Evolutionary conservation across 257 asterid species (phyloP).

Genomic region (Nicotiana otophora): DNA sequence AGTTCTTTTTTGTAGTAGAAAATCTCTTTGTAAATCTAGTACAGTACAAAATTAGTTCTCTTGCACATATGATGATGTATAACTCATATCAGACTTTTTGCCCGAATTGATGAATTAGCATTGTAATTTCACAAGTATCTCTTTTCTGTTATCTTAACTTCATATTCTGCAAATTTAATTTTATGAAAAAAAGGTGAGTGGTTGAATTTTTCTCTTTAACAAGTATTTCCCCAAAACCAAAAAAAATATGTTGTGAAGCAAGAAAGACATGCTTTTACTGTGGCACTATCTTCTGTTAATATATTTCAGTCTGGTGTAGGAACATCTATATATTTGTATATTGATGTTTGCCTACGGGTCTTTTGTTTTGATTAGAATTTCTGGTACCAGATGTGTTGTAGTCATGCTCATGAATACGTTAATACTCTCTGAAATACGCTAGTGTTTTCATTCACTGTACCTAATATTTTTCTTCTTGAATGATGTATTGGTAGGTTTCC

Average conservation of each 20-base stretch:
- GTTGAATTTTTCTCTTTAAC: background rate
- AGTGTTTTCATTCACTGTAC: background rate
- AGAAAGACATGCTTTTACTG: background rate
- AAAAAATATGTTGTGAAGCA: background rate
- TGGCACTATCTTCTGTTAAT: background rate
- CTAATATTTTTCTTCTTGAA: background rate
- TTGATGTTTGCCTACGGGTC: background rate
- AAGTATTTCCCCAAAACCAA: background rate
- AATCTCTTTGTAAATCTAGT: too few relatives aligned
- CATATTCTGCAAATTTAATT: background rate
- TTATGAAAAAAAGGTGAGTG: background rate
- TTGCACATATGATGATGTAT: too few relatives aligned
- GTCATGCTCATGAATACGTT: background rate
- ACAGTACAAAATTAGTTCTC: too few relatives aligned
- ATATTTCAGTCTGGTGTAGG: background rate
- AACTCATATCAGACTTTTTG: background rate
- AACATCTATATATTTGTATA: background rate
- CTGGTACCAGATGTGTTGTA: background rate
- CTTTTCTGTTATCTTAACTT: background rate
- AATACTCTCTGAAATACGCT: background rate
- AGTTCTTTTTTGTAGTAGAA: too few relatives aligned
- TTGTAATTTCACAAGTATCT: too few relatives aligned
- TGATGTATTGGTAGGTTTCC: background rate
- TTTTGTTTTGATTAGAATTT: background rate
- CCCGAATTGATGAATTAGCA: background rate